Evolutionary conservation across 2,329 filamentous ascomycete genomes (phyloP).

Genomic region (Diaporthe vaccinii): DNA sequence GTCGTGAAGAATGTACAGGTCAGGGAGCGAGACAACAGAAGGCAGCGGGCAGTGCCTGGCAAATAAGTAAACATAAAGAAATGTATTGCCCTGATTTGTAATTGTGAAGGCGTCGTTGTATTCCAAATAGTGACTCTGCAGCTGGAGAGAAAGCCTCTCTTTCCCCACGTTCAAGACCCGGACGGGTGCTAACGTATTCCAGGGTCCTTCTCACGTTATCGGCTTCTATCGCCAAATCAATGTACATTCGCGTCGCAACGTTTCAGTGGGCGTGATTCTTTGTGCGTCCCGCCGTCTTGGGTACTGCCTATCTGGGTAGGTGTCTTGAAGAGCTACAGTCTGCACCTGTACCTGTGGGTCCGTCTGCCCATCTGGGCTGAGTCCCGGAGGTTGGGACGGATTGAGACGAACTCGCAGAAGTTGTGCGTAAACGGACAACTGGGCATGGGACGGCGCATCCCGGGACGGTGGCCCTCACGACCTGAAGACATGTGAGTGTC

Average conservation of each 20-base stretch:
- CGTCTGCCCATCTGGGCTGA: neutral
- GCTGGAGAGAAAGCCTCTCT: neutral
- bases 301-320: conserved; percentile 26
- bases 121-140: conserved; percentile 15
- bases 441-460: neutral
- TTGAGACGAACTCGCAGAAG: conserved; percentile 24
- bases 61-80: conserved; percentile 6
- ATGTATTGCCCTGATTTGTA: conserved; percentile 35
- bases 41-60: neutral
- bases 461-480: neutral
- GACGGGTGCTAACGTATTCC: conserved; percentile 23
- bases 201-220: conserved; percentile 23
- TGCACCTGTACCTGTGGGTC: neutral
- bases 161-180: conserved; percentile 19
- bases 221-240: neutral
- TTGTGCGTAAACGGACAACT: conserved; percentile 17
- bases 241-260: neutral
- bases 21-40: neutral
- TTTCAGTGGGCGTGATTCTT: neutral
- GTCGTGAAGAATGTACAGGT: neutral
- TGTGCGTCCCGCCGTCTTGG: conserved; percentile 18
- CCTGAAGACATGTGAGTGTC: neutral
- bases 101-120: conserved; percentile 32
- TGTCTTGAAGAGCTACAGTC: conserved; percentile 5
- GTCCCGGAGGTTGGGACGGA: conserved; percentile 8